Conservation (phyloP, 176 grass and related monocot genomes). For the Puccinellia tenuiflora region DNA sequence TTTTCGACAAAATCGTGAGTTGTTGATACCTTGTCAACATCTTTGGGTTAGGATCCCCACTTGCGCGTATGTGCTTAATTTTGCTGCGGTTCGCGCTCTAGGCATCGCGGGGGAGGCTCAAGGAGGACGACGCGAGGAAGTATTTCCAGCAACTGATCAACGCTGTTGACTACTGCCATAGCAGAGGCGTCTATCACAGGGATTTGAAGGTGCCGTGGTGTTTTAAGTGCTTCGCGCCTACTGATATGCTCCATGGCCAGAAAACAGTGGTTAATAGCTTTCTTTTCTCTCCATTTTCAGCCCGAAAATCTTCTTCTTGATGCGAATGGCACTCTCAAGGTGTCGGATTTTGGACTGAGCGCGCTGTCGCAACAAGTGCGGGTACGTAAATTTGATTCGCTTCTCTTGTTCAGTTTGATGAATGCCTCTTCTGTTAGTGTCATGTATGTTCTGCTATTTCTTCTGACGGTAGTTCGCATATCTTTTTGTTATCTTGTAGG, state of each 20-base stretch:
- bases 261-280: conserved; percentile 4
- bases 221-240: neutral
- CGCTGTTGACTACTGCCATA: conserved; percentile 98
- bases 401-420: neutral
- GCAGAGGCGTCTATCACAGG: conserved; percentile 88
- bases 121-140: conserved; percentile 94
- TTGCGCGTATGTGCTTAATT: conserved; percentile 14
- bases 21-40: neutral
- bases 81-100: neutral
- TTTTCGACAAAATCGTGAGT: conserved; percentile 95
- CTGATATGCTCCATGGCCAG: neutral
- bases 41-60: neutral
- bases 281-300: conserved; percentile 23
- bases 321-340: conserved; percentile 68
- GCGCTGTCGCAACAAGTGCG: conserved; percentile 89
- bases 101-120: conserved; percentile 73
- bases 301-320: conserved; percentile 95
- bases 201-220: conserved; percentile 68
- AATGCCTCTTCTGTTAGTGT: neutral
- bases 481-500: conserved; percentile 47
- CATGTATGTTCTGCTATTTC: neutral
- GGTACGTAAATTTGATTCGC: conserved; percentile 40
- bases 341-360: conserved; percentile 93
- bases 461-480: neutral
- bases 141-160: conserved; percentile 98